A percentile compares a stretch with the other conserved stretches of the same genome.
These are phyloP conservation scores for Trifolium repens DNA, from an alignment of 306 rosid genomes.

Conservation along the genomic window DNA sequence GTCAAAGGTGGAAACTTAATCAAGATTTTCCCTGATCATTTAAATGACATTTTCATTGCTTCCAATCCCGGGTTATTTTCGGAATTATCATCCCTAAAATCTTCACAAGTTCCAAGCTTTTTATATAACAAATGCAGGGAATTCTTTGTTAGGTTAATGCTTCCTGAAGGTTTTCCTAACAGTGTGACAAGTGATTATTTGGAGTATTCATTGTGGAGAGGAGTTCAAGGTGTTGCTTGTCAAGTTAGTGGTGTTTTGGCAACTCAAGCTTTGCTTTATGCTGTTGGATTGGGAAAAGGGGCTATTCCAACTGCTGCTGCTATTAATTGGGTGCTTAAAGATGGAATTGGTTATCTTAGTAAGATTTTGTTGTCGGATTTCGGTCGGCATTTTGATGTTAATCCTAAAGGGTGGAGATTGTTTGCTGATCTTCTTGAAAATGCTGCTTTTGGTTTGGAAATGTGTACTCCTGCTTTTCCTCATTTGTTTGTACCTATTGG, in stretches of 20 bases:
- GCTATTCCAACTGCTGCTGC: slow-evolving; percentile 93
- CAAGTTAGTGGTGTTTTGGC: slow-evolving; percentile 91
- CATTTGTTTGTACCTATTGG: slow-evolving; percentile 74
- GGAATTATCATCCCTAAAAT: slow-evolving; percentile 37
- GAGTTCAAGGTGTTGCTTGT: slow-evolving; percentile 90
- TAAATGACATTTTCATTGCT: slow-evolving; percentile 57
- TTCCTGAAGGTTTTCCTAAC: slow-evolving; percentile 88
- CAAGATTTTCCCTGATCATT: slow-evolving; percentile 53
- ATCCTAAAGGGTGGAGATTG: slow-evolving; percentile 96
- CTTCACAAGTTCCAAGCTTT: slow-evolving; percentile 39
- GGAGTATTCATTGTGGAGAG: slow-evolving; percentile 93
- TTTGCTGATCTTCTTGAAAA: slow-evolving; percentile 91
- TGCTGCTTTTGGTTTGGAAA: slow-evolving; percentile 93
- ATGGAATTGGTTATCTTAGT: slow-evolving; percentile 92
- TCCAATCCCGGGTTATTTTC: slow-evolving; percentile 37
- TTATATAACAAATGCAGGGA: slow-evolving; percentile 56
- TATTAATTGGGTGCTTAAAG: slow-evolving; percentile 90
- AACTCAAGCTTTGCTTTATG: slow-evolving; percentile 90
- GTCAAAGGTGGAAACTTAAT: slow-evolving; percentile 82
- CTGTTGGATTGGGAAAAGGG: slow-evolving; percentile 93
- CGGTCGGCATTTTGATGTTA: slow-evolving; percentile 94
- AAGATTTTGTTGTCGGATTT: slow-evolving; percentile 82
- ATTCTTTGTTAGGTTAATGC: slow-evolving; percentile 66
- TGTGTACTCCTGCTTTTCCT: slow-evolving; percentile 87
- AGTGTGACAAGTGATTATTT: slow-evolving; percentile 83